Evolutionary conservation across 2,329 filamentous ascomycete species (phyloP), one percentile per base, ranked within the genome.

Genomic region (Epichloe coenophiala): DNA sequence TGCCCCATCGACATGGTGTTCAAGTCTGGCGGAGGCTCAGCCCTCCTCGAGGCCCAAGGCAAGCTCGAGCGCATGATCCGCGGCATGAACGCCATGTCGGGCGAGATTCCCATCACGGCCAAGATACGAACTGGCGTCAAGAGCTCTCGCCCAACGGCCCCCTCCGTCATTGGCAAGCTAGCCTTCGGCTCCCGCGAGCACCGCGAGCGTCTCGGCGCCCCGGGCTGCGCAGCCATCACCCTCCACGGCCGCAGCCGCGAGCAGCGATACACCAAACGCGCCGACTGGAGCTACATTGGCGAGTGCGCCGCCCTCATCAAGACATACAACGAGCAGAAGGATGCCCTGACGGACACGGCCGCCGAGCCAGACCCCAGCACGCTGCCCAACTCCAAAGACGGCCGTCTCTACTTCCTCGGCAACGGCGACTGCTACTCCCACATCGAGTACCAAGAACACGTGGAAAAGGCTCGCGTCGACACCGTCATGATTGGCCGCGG

Each of bases 381-480:
- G 31, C 77, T 86, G 49, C 73, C 88, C 15, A 81, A 84, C 57
- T 71, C 75, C 9, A 77, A 72, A 47, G 79, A 76, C 55, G 80
- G 81, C 5, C 84, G 81, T 57, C 80, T 93, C 58, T 97, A 86
- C 72, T 97, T 98, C 70, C 74, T 96, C 57, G 93, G 93, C 59
- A 98, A 98, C 65, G 93, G 93, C 45, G 93, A 98, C 69, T 93
- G 90, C 68, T 96, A 88, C 71, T 96, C 89, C 4, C 89, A 97
- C 65, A 71, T 83, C 35, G 89, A 97, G 64, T 97, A 97, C 71
- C 81, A 81, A 55, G 72, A 82, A 51, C 83, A 93, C 61, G 73
- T 97, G 39, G 75, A 84, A 45, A 78, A 91, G 53, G 78, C 87
- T 37, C 79, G 80, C 45, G 89, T 97, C 44, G 91, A 97, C 70